Base-by-base conservation (phyloP, 2,329 filamentous ascomycete genomes). In the Scytalidium sp. region DNA sequence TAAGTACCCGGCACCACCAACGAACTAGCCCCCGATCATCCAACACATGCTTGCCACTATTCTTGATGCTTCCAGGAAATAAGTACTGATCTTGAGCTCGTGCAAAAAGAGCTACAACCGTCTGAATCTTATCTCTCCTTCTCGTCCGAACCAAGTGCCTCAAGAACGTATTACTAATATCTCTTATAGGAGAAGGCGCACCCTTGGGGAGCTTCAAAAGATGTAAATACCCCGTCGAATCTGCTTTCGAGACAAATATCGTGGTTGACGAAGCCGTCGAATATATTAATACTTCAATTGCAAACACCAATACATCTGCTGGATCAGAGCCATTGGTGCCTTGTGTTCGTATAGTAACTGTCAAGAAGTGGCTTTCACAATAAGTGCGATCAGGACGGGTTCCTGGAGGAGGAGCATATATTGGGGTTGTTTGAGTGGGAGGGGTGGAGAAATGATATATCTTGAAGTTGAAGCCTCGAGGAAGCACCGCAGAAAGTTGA, bases 231-330 rank as follows among this genome's bases (percentile, higher is more conserved):
- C 95, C 94, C 0, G 93, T 97, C 9, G 94, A 97, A 71, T 99
- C 94, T 44, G 94, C 94, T 70, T 99, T 99, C 55, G 92, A 93
- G 20, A 99, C 87, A 66, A 99, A 99, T 47, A 97, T 79, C 3
- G 89, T 97, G 1, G 88, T 96, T 20, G 90, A 80, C 59, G 81
- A 80, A 42, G 81, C 80, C 0, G 92, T 96, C 0, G 84, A 88
- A 70, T 95, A 99, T 52, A 99, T 80, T 60, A 94, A 78, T 46
- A 97, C 77, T 66, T 99, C 94, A 55, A 99, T 79, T 15, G 88
- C 93, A 51, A 96, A 85, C 8, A 93, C 78, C 6, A 97, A 71
- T 1, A 95, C 77, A 50, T 66, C 62, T 32, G 50, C 50, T 27
- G 43, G 54, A 20, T 60, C 57, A 13, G 56, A 49, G 39, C 50